Evolutionary conservation across 2,329 filamentous ascomycete species (phyloP).

Genomic region (Ceratocystis diversiconidia): DNA sequence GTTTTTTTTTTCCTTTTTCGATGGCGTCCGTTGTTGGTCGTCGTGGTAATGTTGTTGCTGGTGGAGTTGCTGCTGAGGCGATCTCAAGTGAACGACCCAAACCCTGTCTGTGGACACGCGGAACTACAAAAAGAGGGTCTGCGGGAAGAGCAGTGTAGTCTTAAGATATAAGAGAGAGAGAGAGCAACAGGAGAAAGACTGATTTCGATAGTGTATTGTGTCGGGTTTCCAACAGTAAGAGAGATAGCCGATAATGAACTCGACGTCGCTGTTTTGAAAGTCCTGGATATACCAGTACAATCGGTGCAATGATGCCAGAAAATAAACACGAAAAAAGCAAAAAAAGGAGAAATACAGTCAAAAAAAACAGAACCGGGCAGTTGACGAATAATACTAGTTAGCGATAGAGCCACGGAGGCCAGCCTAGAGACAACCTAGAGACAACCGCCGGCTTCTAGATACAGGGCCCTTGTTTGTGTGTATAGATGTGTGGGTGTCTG

Average conservation of each 20-base stretch:
- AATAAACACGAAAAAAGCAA: background rate
- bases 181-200: background rate
- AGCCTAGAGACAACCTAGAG: background rate
- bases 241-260: no score
- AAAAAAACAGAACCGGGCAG: background rate
- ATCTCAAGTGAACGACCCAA: no score
- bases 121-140: background rate
- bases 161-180: background rate
- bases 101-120: background rate
- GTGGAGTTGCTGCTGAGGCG: background rate
- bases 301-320: background rate
- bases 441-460: background rate
- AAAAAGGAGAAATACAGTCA: background rate
- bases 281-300: no score
- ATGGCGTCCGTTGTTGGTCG: background rate
- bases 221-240: no score
- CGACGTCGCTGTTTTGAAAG: no score
- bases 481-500: background rate
- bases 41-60: background rate
- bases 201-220: no score
- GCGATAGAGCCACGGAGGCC: background rate
- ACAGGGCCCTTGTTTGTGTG: background rate
- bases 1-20: background rate
- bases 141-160: background rate
- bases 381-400: conserved; percentile 6